Evolutionary conservation across 805 yeast genomes (phyloP), one percentile per base, ranked within the genome.

Genomic region (Myxozyma kluyveri): DNA sequence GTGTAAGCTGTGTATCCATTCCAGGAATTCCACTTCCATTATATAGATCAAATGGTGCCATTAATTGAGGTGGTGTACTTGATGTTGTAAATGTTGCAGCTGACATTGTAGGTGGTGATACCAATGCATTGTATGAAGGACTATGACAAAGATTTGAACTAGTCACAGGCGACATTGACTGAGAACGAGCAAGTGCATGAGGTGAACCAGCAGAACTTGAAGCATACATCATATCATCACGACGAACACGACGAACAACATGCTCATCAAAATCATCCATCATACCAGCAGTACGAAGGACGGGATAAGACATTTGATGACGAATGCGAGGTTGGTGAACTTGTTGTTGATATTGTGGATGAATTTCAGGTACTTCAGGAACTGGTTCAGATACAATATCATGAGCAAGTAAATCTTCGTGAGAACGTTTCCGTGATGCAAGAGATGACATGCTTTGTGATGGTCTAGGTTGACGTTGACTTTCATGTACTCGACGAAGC

Each of bases 371-470:
- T 33, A 43, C 39, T 35, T 17, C 10, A 4, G 46, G 19, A 21
- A 26, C 26, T 35, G 33, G 45, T 3, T n/a, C 21, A 7, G 26
- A 27, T 10, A 22, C 32, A 14, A 29, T 26, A 26, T 40, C 36
- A 33, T 32, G 45, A 7, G 26, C 45, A 17, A 42, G 7, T 12
- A 47, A 38, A 27, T 42, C 46, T 24, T 35, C 37, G 18, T 42
- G 52, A 18, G 52, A 49, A 18, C 52, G 52, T 41, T 36, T 43
- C 35, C 52, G 52, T 23, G 36, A 22, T 9, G 33, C 33, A 9
- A 29, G 33, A 9, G 33, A 29, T 14, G 33, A 9, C 9, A 14
- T 9, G 33, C 33, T 29, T 9, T 9, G 12, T 9, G 33, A 29
- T 29, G 33, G 33, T 9, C 33, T 9, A 9, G 33, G 33, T 9